These are phyloP conservation scores for Lolium perenne DNA, from an alignment of 176 grass and related monocot species.

Conservation along the genomic window DNA sequence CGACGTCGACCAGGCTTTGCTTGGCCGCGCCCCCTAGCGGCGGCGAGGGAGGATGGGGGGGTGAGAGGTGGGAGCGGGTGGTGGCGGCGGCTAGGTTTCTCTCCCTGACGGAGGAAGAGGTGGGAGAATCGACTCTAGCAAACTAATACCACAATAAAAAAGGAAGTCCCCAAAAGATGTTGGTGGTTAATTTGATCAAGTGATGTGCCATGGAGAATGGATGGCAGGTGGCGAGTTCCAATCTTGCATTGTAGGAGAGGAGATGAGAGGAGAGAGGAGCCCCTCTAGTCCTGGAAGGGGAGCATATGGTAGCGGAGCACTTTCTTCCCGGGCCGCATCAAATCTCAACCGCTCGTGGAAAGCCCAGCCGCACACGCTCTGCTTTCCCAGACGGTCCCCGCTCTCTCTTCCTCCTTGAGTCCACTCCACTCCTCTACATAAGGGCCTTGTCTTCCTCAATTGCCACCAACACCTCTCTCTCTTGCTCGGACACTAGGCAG, in stretches of 20 bases:
- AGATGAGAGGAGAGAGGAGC: background rate
- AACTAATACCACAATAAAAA: too few relatives aligned
- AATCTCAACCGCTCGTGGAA: slow-evolving; percentile 41
- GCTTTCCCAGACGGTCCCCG: background rate
- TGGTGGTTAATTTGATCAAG: slow-evolving; percentile 1
- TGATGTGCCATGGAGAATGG: slow-evolving; percentile 20
- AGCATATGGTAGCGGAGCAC: background rate
- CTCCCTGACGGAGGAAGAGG: too few relatives aligned
- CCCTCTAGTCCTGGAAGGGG: background rate
- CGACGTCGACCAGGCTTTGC: too few relatives aligned
- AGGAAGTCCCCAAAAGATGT: background rate
- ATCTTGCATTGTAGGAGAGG: background rate
- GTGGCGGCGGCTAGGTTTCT: too few relatives aligned
- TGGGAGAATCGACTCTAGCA: too few relatives aligned
- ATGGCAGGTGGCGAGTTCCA: background rate
- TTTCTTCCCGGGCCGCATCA: slow-evolving; percentile 21
- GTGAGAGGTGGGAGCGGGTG: too few relatives aligned
- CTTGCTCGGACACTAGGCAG: background rate
- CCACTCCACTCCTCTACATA: slow-evolving; percentile 38
- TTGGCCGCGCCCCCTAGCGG: too few relatives aligned
- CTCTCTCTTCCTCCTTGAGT: background rate
- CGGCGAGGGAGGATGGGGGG: too few relatives aligned
- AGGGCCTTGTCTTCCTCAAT: slow-evolving; percentile 32
- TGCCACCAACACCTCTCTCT: slow-evolving; percentile 40
- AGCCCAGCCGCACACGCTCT: background rate